Conservation (phyloP, 805 yeast species). For the Sungouiozyma ichnusensis region DNA sequence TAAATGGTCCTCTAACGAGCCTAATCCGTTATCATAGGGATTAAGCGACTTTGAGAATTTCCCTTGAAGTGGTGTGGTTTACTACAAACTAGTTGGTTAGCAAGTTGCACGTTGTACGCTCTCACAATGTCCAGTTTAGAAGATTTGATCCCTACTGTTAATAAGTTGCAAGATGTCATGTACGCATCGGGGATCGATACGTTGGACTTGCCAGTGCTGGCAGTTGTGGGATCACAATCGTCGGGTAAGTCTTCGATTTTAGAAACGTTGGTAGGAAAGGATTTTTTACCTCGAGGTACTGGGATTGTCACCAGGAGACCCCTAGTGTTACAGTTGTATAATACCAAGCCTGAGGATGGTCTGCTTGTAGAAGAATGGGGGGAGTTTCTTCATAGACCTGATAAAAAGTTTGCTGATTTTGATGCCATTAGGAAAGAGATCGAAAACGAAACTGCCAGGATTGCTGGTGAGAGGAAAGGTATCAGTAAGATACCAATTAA, state of each 20-base stretch:
- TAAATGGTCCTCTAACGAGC: background rate
- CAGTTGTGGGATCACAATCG: constrained; percentile 95
- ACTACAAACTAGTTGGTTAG: background rate
- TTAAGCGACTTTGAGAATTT: background rate
- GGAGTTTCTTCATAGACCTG: constrained; percentile 88
- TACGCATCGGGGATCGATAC: constrained; percentile 93
- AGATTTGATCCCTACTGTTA: constrained; percentile 66
- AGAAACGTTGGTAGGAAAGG: constrained; percentile 93
- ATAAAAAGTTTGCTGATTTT: constrained; percentile 77
- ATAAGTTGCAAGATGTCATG: constrained; percentile 90
- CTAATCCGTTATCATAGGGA: background rate
- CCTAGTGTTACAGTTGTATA: constrained; percentile 77
- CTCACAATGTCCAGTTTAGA: constrained; percentile 29
- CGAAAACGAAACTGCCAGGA: constrained; percentile 77
- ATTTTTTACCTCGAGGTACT: constrained; percentile 91
- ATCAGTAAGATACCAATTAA: constrained; percentile 89
- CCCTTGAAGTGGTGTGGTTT: background rate
- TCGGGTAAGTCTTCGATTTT: constrained; percentile 92
- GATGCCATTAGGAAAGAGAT: constrained; percentile 84
- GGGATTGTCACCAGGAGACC: constrained; percentile 97
- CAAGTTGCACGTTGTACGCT: too few relatives aligned
- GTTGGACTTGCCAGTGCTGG: constrained; percentile 82
- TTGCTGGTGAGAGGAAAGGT: constrained; percentile 65
- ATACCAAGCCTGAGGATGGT: constrained; percentile 24
- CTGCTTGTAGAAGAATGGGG: constrained; percentile 68